These are phyloP conservation scores for Russula earlei DNA, from an alignment of 768 basidiomycete species.

Conservation along the genomic window DNA sequence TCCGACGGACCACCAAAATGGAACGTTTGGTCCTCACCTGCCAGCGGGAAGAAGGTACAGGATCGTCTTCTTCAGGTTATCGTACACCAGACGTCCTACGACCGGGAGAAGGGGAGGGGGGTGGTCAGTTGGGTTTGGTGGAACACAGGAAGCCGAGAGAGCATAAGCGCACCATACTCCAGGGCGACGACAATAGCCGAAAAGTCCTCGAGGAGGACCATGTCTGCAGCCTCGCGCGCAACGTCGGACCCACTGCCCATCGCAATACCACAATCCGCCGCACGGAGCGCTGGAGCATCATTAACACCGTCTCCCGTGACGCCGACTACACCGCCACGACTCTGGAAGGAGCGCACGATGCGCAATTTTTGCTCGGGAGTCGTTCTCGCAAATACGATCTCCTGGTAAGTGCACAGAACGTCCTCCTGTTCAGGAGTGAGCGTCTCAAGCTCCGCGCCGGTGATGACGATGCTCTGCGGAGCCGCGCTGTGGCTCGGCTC, in stretches of 20 bases:
- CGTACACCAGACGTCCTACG: conserved; percentile 44
- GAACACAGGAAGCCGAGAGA: neutral
- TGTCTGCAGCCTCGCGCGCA: conserved; percentile 48
- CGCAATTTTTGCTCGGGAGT: conserved; percentile 56
- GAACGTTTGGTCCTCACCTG: conserved; percentile 28
- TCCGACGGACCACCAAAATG: too few species aligned
- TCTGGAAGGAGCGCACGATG: conserved; percentile 52
- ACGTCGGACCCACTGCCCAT: conserved; percentile 47
- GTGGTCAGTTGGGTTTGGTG: too few species aligned
- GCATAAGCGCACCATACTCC: conserved; percentile 38
- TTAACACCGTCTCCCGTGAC: conserved; percentile 64
- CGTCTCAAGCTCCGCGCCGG: conserved; percentile 28
- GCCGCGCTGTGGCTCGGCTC: neutral
- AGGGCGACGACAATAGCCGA: conserved; percentile 55
- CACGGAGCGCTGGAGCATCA: conserved; percentile 48
- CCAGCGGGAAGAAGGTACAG: conserved; percentile 43
- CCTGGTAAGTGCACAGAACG: conserved; percentile 30
- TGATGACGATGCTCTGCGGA: conserved; percentile 34
- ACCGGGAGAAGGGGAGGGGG: neutral
- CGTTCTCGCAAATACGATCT: conserved; percentile 54
- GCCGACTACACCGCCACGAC: conserved; percentile 42
- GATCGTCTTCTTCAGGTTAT: conserved; percentile 51
- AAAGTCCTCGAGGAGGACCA: conserved; percentile 58
- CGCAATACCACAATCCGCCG: conserved; percentile 53
- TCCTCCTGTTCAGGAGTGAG: conserved; percentile 19